Base-by-base conservation (phyloP, 192 early-diverging fungal species). In the Rhizophagus clarus region DNA sequence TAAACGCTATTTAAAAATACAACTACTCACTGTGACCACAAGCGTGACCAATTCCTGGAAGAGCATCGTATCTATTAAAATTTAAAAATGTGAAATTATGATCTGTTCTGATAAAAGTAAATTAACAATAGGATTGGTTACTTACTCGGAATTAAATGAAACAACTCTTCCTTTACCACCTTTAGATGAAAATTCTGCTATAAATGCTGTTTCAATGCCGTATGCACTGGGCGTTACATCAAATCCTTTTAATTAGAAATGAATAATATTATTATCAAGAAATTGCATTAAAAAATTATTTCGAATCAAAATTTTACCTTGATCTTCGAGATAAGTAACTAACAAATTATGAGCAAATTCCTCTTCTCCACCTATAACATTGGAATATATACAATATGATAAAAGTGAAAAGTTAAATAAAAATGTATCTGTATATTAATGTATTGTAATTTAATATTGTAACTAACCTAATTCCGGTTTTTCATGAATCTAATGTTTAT, bases 141-240 rank as follows among this genome's bases (percentile, higher is more conserved):
- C 40, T 72, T 70, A 71, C 67, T 71, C 77, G 0, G 77, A 79
- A 71, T 71, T 79, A 61, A 71, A 79, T 71, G 77, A 69, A 34
- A 79, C 67, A 14, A 62, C 61, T 11, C 49, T 24, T 37, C 49
- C 49, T 71, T 61, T 14, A 56, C 88, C 89, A 51, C 42, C 29
- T 12, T 81, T 84, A 37, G 88, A 82, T 26, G 68, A 70, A 75
- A 87, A 93, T 56, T 91, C 89, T 12, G 94, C 93, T 29, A 91
- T 80, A 81, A 96, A 96, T 0, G 93, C 92, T 1, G 95, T 96
- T 61, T 89, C 84, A 15, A 96, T 75, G 0, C 88, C 92, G 82
- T 76, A 92, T 7, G 88, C 91, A 15, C 86, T 68, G 2, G 86
- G 89, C 22, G 87, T 85, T 26, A 96, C 87, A 1, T 76, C 34